Conservation (phyloP, 2,329 filamentous ascomycete species). For the Thelonectria blattea region DNA sequence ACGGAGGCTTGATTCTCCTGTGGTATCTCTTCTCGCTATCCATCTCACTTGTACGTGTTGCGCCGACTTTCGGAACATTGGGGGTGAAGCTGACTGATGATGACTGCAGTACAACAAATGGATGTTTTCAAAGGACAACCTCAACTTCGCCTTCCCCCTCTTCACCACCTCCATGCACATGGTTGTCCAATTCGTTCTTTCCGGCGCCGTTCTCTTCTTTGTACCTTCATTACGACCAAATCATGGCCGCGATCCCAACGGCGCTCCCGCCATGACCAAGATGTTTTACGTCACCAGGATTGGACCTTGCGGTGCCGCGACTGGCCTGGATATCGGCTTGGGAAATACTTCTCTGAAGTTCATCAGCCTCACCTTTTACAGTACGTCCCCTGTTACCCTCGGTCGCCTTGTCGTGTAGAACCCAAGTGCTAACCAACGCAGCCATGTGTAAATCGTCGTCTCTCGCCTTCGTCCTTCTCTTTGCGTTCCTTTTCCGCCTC, state of each 20-base stretch:
- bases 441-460: conserved; percentile 99
- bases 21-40: conserved; percentile 94
- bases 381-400: conserved; percentile 51
- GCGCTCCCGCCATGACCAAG: conserved; percentile 75
- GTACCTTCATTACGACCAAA: conserved; percentile 82
- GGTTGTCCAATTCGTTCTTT: conserved; percentile 87
- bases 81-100: conserved; percentile 29
- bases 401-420: background rate
- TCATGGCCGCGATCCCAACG: conserved; percentile 54
- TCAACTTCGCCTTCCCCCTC: conserved; percentile 92
- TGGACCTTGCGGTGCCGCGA: conserved; percentile 89
- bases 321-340: conserved; percentile 92
- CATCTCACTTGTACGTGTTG: conserved; percentile 77
- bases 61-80: background rate
- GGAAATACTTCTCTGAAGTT: conserved; percentile 96
- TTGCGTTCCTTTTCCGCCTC: conserved; percentile 92
- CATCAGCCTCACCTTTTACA: conserved; percentile 96
- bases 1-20: conserved; percentile 79
- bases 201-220: conserved; percentile 78
- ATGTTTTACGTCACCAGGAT: conserved; percentile 93
- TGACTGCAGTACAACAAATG: conserved; percentile 89
- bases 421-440: conserved; percentile 38
- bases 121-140: conserved; percentile 90
- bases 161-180: conserved; percentile 97
- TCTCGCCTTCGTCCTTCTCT: conserved; percentile 91